phyloP scores from a whole-genome alignment of 495 filamentous ascomycete genomes.

The Daldinia loculata region DNA sequence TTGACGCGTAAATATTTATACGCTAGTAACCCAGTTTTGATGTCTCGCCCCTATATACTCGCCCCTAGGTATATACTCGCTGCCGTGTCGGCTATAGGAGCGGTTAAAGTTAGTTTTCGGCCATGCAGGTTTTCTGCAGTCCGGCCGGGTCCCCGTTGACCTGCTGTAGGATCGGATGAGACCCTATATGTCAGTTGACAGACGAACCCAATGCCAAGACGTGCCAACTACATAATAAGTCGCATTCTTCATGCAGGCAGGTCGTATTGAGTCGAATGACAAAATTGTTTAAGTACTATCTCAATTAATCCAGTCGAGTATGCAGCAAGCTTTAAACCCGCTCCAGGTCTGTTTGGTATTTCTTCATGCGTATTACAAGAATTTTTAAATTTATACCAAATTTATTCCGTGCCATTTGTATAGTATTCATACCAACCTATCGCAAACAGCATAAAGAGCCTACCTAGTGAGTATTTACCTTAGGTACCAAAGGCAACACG shows the following conservation, averaged over 20 bases:
- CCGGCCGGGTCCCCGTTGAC: not conserved
- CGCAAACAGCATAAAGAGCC: too few species aligned
- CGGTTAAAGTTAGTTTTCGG: conserved; percentile 27
- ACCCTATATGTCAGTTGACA: not conserved
- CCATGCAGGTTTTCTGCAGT: not conserved
- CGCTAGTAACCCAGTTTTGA: not conserved
- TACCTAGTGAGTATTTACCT: too few species aligned
- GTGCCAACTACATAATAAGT: not conserved
- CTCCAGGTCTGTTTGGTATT: too few species aligned
- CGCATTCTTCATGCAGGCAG: not conserved
- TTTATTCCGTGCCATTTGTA: too few species aligned
- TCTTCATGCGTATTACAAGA: too few species aligned
- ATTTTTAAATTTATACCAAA: too few species aligned
- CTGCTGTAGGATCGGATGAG: not conserved
- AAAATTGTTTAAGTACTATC: not conserved
- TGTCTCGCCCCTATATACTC: not conserved
- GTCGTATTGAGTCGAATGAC: not conserved
- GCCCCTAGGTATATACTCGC: not conserved
- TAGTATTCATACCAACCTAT: too few species aligned
- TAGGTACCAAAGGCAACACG: too few species aligned
- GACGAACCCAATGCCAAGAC: not conserved
- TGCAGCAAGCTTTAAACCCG: not conserved
- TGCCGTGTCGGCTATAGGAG: conserved; percentile 13
- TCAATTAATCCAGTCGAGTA: not conserved
- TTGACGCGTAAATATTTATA: conserved; percentile 2